Conservation (phyloP, 2,329 filamentous ascomycete genomes). For the Fusarium stilboides region DNA sequence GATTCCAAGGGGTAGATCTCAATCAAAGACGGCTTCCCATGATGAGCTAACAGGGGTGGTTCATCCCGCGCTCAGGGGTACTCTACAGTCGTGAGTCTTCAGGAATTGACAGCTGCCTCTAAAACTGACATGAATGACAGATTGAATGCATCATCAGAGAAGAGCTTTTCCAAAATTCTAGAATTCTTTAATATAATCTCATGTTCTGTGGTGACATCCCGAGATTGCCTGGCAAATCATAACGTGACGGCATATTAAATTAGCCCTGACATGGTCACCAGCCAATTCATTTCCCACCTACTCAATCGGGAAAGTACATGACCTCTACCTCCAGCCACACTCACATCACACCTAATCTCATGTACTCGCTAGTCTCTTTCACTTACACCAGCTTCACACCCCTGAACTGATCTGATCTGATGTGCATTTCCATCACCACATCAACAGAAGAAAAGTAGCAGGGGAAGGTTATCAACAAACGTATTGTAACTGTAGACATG, state of each 20-base stretch:
- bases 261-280: conserved; percentile 24
- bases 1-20: conserved; percentile 38
- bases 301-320: conserved; percentile 39
- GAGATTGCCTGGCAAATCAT: conserved; percentile 33
- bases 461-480: conserved; percentile 10
- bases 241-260: conserved; percentile 40
- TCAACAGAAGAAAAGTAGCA: conserved; percentile 30
- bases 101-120: no score
- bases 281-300: conserved; percentile 42
- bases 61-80: conserved; percentile 24
- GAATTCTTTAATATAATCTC: conserved; percentile 18
- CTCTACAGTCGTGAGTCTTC: no score
- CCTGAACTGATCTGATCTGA: conserved; percentile 27
- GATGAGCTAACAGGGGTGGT: conserved; percentile 19
- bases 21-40: conserved; percentile 30
- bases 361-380: conserved; percentile 30
- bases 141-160: neutral
- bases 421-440: conserved; percentile 34
- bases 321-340: conserved; percentile 8
- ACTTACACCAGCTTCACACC: conserved; percentile 27
- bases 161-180: conserved; percentile 15
- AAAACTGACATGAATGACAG: no score
- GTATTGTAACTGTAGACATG: neutral
- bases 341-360: neutral
- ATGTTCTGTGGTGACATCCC: conserved; percentile 26